Conservation (phyloP, 176 grass and related monocot species). For the Thinopyrum elongatum region DNA sequence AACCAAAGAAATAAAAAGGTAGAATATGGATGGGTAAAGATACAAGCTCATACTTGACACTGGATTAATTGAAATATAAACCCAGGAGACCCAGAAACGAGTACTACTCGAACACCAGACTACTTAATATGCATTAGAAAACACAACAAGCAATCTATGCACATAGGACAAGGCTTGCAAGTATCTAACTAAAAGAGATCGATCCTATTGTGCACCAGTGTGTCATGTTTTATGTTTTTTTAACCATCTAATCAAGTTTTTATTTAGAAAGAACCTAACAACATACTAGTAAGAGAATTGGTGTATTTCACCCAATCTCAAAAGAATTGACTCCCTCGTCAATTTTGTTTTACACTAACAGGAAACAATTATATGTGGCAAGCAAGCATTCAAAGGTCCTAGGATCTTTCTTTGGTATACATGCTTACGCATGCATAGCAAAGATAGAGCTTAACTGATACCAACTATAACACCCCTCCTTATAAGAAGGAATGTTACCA, state of each 20-base stretch:
- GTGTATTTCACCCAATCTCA: too few relatives aligned
- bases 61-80: not conserved
- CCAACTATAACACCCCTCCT: too few relatives aligned
- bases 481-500: too few relatives aligned
- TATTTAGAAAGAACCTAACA: too few relatives aligned
- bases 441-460: too few relatives aligned
- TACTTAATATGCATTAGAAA: not conserved
- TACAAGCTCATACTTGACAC: not conserved
- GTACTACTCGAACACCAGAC: not conserved
- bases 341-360: too few relatives aligned
- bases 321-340: too few relatives aligned
- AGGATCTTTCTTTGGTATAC: too few relatives aligned
- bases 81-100: not conserved
- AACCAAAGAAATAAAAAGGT: not conserved
- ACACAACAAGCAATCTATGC: not conserved
- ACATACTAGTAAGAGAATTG: too few relatives aligned
- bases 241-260: not conserved
- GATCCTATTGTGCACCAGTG: not conserved
- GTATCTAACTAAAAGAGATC: not conserved
- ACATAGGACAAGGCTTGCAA: not conserved
- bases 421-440: too few relatives aligned
- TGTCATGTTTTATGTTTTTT: not conserved
- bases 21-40: not conserved
- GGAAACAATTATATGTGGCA: too few relatives aligned
- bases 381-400: too few relatives aligned